These are phyloP conservation scores for Aspergillus tamarii DNA, from an alignment of 2,329 filamentous ascomycete genomes.

Conservation along the genomic window DNA sequence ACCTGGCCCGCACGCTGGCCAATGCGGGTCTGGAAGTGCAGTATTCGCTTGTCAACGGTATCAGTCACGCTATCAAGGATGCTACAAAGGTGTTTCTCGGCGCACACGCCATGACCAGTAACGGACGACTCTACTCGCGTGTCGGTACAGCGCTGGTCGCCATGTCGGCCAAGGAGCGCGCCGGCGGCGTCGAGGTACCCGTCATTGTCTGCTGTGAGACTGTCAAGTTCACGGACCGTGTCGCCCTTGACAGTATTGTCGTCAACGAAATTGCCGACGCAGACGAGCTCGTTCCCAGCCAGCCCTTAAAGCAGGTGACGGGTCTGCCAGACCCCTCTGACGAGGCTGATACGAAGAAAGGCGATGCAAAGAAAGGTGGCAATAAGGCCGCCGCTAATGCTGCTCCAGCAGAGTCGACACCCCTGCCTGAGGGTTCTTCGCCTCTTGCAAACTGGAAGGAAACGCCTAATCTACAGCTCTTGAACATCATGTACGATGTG, in stretches of 20 bases:
- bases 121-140: constrained; percentile 85
- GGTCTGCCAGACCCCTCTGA: constrained; percentile 32
- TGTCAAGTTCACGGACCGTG: constrained; percentile 90
- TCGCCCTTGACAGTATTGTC: constrained; percentile 88
- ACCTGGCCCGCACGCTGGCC: constrained; percentile 71
- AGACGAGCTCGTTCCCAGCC: constrained; percentile 60
- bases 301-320: constrained; percentile 36
- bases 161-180: constrained; percentile 71
- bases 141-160: constrained; percentile 86
- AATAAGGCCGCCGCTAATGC: constrained; percentile 30
- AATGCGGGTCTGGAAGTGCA: constrained; percentile 73
- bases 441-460: constrained; percentile 60
- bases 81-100: constrained; percentile 79
- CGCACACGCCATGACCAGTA: constrained; percentile 93
- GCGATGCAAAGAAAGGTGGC: constrained; percentile 36
- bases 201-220: constrained; percentile 92
- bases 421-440: constrained; percentile 31
- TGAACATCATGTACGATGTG: constrained; percentile 87
- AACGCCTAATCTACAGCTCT: constrained; percentile 62
- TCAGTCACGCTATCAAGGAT: constrained; percentile 72
- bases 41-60: constrained; percentile 79
- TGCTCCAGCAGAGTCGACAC: constrained; percentile 25
- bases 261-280: constrained; percentile 88
- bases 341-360: constrained; percentile 20
- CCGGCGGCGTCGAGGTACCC: constrained; percentile 65